A percentile compares a stretch with the other conserved stretches of the same genome.
phyloP scores from a whole-genome alignment of 257 asterid genomes.

The Solanum stenotomum region DNA sequence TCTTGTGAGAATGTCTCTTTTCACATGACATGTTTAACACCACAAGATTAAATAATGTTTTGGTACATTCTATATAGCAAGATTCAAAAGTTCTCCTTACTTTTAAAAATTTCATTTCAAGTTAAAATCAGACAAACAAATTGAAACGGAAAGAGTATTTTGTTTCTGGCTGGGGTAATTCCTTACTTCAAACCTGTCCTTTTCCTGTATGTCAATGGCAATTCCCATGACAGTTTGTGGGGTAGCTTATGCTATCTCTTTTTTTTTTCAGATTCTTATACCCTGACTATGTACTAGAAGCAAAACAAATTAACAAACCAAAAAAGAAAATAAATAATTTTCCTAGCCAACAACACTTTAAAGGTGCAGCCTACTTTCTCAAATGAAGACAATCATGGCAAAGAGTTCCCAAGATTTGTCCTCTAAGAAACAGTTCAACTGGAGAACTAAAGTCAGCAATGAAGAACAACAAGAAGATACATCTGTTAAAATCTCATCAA shows the following conservation, averaged over 20 bases:
- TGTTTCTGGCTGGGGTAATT: background rate
- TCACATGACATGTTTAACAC: background rate
- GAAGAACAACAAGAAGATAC: conserved; percentile 10
- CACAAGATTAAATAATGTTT: background rate
- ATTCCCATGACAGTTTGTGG: conserved; percentile 2
- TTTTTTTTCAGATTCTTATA: background rate
- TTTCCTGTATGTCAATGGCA: background rate
- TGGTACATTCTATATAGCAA: background rate
- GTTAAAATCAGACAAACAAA: background rate
- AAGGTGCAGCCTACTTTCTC: conserved; percentile 12
- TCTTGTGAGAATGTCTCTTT: background rate
- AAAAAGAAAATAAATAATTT: background rate
- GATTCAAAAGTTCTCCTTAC: background rate
- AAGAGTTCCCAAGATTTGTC: conserved; percentile 29
- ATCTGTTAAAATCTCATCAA: background rate
- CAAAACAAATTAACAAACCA: background rate
- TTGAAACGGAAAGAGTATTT: background rate
- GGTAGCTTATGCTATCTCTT: conserved; percentile 10
- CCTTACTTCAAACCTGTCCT: background rate
- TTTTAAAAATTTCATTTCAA: background rate
- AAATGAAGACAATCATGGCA: conserved; percentile 35
- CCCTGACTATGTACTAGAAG: background rate
- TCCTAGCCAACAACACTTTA: conserved; percentile 6
- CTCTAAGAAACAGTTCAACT: conserved; percentile 36
- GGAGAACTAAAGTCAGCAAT: conserved; percentile 42